Conservation (phyloP, 306 rosid genomes). For the Vigna hirtella region DNA sequence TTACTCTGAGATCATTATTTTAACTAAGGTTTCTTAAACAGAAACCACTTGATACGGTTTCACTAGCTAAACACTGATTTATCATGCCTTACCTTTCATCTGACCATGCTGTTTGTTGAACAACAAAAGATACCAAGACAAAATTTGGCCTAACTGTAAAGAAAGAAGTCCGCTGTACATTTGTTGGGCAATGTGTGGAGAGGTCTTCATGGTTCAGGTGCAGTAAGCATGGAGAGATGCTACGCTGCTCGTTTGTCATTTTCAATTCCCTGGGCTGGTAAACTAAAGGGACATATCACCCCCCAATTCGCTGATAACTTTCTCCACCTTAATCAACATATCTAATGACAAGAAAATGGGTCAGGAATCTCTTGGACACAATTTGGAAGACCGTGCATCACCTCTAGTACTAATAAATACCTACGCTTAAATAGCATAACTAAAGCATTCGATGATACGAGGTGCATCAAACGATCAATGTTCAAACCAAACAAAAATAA, state of each 20-base stretch:
- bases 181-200: constrained; percentile 26
- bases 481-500: constrained; percentile 35
- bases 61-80: constrained; percentile 33
- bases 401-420: not conserved
- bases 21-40: constrained; percentile 22
- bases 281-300: constrained; percentile 63
- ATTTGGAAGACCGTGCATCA: not conserved
- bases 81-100: constrained; percentile 29
- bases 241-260: constrained; percentile 36
- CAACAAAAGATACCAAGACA: constrained; percentile 34
- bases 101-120: constrained; percentile 27
- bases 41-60: constrained; percentile 35
- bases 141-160: not conserved
- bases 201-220: constrained; percentile 14
- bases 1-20: constrained; percentile 6
- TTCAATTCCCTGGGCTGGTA: constrained; percentile 36
- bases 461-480: constrained; percentile 21
- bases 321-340: constrained; percentile 87
- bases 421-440: not conserved
- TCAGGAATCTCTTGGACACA: constrained; percentile 24
- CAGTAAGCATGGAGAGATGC: constrained; percentile 31
- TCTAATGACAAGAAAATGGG: constrained; percentile 53
- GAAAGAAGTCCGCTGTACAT: constrained; percentile 31
- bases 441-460: not conserved
- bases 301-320: constrained; percentile 72